A percentile compares a stretch with the other conserved stretches of the same genome.
phyloP scores from a whole-genome alignment of 495 filamentous ascomycete species.

The Talaromyces trachyspermus region DNA sequence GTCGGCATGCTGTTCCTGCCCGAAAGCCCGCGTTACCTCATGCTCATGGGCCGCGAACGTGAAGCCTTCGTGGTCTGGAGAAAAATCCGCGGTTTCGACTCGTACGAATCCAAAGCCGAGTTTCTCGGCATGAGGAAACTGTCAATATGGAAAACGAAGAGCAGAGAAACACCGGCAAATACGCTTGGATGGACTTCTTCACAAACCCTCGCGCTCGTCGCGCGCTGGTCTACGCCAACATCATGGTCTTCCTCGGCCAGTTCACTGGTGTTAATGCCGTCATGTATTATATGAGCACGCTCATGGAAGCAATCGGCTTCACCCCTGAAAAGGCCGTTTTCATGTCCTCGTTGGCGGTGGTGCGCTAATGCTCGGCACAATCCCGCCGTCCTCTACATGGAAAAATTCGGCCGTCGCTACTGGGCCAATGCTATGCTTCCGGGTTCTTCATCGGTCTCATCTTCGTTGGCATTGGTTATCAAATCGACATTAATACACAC shows the following conservation, averaged over 20 bases:
- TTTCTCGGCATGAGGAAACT: conserved; percentile 56
- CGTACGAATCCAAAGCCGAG: conserved; percentile 45
- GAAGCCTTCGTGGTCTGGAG: conserved; percentile 55
- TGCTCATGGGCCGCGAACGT: conserved; percentile 42
- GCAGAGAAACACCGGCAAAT: conserved; percentile 32
- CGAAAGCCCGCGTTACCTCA: conserved; percentile 49
- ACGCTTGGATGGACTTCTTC: conserved; percentile 56
- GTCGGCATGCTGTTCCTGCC: conserved; percentile 54
- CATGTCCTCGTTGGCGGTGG: conserved; percentile 59
- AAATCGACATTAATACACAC: conserved; percentile 30
- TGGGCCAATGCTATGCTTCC: conserved; percentile 56
- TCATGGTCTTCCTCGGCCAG: conserved; percentile 56
- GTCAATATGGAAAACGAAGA: conserved; percentile 39
- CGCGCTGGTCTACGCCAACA: conserved; percentile 53
- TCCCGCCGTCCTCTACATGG: conserved; percentile 55
- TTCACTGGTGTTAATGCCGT: conserved; percentile 55
- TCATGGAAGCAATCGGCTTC: conserved; percentile 53
- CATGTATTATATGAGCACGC: conserved; percentile 55
- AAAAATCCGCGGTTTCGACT: conserved; percentile 46
- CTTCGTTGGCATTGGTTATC: conserved; percentile 48
- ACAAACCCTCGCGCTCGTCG: conserved; percentile 50
- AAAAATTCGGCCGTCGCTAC: conserved; percentile 51
- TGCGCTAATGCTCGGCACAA: conserved; percentile 47
- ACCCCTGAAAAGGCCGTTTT: conserved; percentile 42
- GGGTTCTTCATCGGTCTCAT: conserved; percentile 51